Conservation (phyloP, 768 basidiomycete genomes). For the Lentinus brumalis region DNA sequence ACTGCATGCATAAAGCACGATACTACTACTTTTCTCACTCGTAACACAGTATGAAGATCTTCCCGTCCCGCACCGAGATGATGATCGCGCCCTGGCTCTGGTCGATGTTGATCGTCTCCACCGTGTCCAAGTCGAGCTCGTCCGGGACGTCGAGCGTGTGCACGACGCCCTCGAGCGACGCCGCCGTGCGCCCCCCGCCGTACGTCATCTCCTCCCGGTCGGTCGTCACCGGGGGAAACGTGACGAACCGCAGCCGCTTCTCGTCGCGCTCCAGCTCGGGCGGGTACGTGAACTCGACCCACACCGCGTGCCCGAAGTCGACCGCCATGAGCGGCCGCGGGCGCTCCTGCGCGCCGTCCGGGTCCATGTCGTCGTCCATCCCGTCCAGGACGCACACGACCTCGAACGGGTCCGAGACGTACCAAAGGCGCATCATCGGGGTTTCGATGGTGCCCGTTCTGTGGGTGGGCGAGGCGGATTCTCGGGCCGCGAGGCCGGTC, state of each 20-base stretch:
- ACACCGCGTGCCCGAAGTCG: constrained; percentile 86
- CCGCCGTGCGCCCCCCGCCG: constrained; percentile 31
- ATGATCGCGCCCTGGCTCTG: constrained; percentile 76
- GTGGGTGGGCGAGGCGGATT: background rate
- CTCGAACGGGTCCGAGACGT: constrained; percentile 70
- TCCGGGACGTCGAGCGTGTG: constrained; percentile 64
- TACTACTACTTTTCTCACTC: constrained; percentile 28
- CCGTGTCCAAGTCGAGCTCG: constrained; percentile 62
- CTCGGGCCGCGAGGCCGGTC: background rate
- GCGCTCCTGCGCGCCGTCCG: constrained; percentile 41
- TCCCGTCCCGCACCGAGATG: constrained; percentile 64
- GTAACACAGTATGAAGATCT: constrained; percentile 75
- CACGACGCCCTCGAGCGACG: constrained; percentile 46
- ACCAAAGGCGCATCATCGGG: constrained; percentile 67
- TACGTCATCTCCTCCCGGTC: constrained; percentile 21
- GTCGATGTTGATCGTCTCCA: constrained; percentile 80
- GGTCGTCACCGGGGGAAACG: constrained; percentile 57
- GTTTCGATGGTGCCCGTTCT: constrained; percentile 42
- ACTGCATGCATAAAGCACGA: no score
- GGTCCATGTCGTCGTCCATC: constrained; percentile 40
- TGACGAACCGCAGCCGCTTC: constrained; percentile 71
- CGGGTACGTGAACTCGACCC: constrained; percentile 63
- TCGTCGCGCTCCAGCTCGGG: constrained; percentile 31
- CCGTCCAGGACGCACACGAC: constrained; percentile 64
- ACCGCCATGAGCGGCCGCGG: constrained; percentile 77